phyloP scores from a whole-genome alignment of 2,329 filamentous ascomycete species.

The Drechslerella dactyloides region DNA sequence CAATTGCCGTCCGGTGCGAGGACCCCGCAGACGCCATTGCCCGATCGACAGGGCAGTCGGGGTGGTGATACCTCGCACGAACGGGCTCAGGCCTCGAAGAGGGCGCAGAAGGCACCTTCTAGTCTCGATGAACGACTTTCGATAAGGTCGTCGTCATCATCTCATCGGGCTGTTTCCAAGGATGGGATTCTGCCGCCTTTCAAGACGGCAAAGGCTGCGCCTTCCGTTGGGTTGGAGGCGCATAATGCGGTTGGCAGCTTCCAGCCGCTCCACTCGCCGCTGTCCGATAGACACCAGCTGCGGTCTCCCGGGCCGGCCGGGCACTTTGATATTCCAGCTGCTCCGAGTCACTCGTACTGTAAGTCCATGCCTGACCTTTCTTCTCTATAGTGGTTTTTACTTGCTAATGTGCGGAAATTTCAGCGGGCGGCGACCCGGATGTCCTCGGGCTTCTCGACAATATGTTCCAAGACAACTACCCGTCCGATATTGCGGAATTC shows the following conservation, averaged over 20 bases:
- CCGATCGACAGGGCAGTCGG: constrained; percentile 29
- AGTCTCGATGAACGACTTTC: constrained; percentile 41
- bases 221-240: constrained; percentile 36
- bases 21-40: constrained; percentile 29
- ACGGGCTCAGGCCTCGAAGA: constrained; percentile 18
- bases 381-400: constrained; percentile 53
- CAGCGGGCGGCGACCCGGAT: constrained; percentile 72
- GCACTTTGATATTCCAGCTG: constrained; percentile 4
- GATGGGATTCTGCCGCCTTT: constrained; percentile 46
- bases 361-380: neutral
- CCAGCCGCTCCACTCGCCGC: constrained; percentile 36
- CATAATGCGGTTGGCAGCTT: constrained; percentile 44
- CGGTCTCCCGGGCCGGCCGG: constrained; percentile 20
- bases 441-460: constrained; percentile 77
- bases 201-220: constrained; percentile 32
- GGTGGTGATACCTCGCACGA: constrained; percentile 6
- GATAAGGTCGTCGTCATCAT: constrained; percentile 28
- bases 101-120: constrained; percentile 28
- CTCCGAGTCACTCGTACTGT: constrained; percentile 39
- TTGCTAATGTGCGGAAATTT: neutral
- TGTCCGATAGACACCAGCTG: constrained; percentile 19
- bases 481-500: constrained; percentile 71
- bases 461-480: constrained; percentile 78
- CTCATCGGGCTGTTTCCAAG: constrained; percentile 41
- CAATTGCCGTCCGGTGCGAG: constrained; percentile 26